Evolutionary conservation across 2,329 filamentous ascomycete genomes (phyloP), one percentile per base, ranked within the genome.

Genomic region (Pestalotiopsis sp.): DNA sequence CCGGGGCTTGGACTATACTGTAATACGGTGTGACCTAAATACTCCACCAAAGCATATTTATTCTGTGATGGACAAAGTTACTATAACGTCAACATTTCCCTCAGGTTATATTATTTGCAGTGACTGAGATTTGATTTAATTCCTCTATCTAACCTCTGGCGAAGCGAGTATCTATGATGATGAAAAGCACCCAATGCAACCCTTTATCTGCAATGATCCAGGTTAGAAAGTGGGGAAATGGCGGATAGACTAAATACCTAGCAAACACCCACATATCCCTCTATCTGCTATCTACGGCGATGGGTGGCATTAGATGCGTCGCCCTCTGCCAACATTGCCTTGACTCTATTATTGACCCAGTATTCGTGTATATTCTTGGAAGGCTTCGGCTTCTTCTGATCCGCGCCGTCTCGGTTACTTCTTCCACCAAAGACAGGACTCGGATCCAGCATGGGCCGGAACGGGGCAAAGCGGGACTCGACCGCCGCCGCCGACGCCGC

Each of bases 211-310:
- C 31, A n/a, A 39, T 39, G 59, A 36, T 39, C 59, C 23, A 23
- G 23, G 23, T 23, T 61, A n/a, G 59, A 36, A 61, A 61, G 59
- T 61, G 59, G 59, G 31, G 59, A 61, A 61, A 20, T 39, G 59
- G 14, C 27, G 59, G 59, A 38, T 61, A 14, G 58, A 27, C 36
- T 27, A 39, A 23, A 23, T 23, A 23, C n/a, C n/a, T n/a, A n/a
- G n/a, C n/a, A n/a, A n/a, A n/a, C n/a, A n/a, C 31, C 31, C 45
- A 52, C 36, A 61, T 39, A 61, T 39, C 13, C 31, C 59, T 31
- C 36, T n/a, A 17, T 14, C 59, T 61, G 59, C 59, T 61, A 61
- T 36, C 59, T 25, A 20, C 27, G 59, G 9, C 27, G 11, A 61
- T 27, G 13, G 38, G 11, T 61, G 59, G 23, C 23, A 14, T 13